Conservation (phyloP, 225 moss, liverwort and hornwort species). For the Bryum argenteum region DNA sequence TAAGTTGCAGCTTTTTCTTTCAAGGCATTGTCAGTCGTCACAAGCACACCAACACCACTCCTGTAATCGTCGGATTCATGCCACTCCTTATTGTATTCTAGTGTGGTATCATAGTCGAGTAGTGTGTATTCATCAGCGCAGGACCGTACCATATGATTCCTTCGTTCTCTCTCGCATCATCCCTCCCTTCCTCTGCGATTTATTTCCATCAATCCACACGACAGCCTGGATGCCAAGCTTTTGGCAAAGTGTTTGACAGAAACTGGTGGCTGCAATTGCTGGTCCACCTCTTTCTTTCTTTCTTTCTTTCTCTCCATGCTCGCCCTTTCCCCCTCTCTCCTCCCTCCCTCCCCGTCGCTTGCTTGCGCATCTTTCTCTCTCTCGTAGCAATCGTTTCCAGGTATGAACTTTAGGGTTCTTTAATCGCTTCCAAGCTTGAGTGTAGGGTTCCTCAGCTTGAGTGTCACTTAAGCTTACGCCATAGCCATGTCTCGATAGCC, state of each 20-base stretch:
- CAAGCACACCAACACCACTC: conserved; percentile 25
- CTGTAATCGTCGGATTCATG: background rate
- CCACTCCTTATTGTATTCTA: background rate
- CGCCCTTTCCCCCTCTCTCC: background rate
- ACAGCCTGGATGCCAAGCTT: background rate
- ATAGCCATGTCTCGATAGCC: too few relatives aligned
- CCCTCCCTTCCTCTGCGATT: background rate
- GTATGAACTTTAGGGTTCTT: background rate
- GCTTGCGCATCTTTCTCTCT: too few relatives aligned
- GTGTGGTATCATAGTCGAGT: background rate
- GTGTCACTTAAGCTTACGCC: too few relatives aligned
- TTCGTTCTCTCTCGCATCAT: background rate
- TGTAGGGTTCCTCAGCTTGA: too few relatives aligned
- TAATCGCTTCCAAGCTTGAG: background rate
- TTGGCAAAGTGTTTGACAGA: background rate
- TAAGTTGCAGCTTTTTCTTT: conserved; percentile 21
- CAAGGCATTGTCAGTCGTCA: conserved; percentile 29
- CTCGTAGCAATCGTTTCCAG: background rate
- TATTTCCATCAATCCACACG: background rate
- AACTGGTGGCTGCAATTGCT: conserved; percentile 4
- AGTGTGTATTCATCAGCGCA: background rate
- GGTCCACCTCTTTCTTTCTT: background rate
- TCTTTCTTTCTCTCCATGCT: background rate
- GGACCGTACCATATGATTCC: conserved; percentile 1
- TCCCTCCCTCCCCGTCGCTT: background rate